Base-by-base conservation (phyloP, 805 yeast species). In the Allodekkera sacchari region DNA sequence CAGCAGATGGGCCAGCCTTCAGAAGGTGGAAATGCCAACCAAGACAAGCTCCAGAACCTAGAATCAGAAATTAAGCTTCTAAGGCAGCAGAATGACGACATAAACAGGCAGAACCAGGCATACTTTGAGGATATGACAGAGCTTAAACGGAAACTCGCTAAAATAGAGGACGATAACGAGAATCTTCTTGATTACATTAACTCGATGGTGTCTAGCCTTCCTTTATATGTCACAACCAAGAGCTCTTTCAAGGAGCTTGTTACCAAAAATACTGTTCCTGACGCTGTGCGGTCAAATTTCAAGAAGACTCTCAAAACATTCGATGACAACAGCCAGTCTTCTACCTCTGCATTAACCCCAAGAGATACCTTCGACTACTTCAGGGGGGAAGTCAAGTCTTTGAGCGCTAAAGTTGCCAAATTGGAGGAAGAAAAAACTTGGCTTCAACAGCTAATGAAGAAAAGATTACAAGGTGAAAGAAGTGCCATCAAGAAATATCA, bases 341-440 rank as follows among this genome's bases (percentile, higher is more conserved):
- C 27, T 8, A 15, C 25, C 18, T 12, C 19, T 29, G 6, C 22
- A 11, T 9, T 10, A 2, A 18, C 19, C 14, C 26, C n/a, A 14
- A 22, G 28, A 22, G 49, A 53, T 14, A 25, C 55, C 22, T 41
- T 52, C 25, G 44, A 45, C 10, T 16, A 54, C 19, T 46, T 49
- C 26, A 44, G 57, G 25, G 41, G 43, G n/a, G 61, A 57, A 34
- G 50, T 56, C 4, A 42, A 39, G 28, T 20, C 25, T 7, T 37
- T 57, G 25, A 42, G 42, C 28, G 26, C 38, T 9, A 39, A 48
- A 18, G 39, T 53, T 14, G n/a, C 19, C 15, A 41, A 38, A 26
- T 25, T 50, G 16, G 44, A 51, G 26, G 32, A 37, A 17, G 32
- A 35, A 5, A 49, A 46, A 18, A 11, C 26, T n/a, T 45, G 47